Percentiles rank a stretch among this genome's conserved stretches.
These are phyloP conservation scores for Ogataea paradorogensis DNA, from an alignment of 805 yeast genomes.

Conservation along the genomic window DNA sequence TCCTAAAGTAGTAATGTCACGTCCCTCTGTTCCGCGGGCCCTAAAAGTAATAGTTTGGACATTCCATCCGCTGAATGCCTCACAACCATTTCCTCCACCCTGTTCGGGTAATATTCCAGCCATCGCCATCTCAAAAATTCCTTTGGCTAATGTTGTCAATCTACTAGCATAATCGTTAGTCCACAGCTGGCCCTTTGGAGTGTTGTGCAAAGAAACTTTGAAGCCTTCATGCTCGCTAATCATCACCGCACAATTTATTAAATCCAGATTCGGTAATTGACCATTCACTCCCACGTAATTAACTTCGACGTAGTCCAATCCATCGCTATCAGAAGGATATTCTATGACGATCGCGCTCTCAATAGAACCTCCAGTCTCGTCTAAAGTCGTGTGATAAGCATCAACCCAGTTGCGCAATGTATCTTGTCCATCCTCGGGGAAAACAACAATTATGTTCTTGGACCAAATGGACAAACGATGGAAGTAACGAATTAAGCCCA, in stretches of 20 bases:
- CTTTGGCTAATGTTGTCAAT: constrained; percentile 54
- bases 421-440: constrained; percentile 66
- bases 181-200: constrained; percentile 44
- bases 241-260: constrained; percentile 76
- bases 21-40: constrained; percentile 52
- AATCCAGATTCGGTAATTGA: constrained; percentile 89
- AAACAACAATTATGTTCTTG: constrained; percentile 83
- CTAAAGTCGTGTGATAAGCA: constrained; percentile 83
- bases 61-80: constrained; percentile 94
- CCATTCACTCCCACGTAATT: constrained; percentile 90
- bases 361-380: constrained; percentile 87
- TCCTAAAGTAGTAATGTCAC: constrained; percentile 89
- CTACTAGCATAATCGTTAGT: constrained; percentile 53
- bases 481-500: constrained; percentile 77
- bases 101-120: constrained; percentile 52
- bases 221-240: constrained; percentile 76
- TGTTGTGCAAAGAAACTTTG: constrained; percentile 61
- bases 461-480: constrained; percentile 91
- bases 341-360: constrained; percentile 89
- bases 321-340: constrained; percentile 60
- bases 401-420: constrained; percentile 87
- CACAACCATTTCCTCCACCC: constrained; percentile 59
- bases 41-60: constrained; percentile 82
- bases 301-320: constrained; percentile 70
- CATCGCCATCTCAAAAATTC: constrained; percentile 64